Conservation (phyloP, 2,329 filamentous ascomycete genomes). For the Fusarium annulatum region DNA sequence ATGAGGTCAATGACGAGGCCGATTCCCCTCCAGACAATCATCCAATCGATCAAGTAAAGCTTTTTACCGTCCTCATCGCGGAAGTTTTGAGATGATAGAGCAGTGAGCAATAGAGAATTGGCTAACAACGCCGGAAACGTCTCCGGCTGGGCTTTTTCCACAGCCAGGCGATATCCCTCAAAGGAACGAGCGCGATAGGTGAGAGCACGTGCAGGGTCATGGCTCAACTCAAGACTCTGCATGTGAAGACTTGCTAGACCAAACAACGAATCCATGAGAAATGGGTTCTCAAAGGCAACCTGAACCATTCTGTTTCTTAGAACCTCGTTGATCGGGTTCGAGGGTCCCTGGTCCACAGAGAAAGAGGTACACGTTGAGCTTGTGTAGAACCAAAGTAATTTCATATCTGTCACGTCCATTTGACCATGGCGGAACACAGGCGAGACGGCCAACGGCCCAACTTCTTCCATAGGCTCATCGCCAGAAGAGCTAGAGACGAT, state of each 20-base stretch:
- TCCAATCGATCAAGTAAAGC: constrained; percentile 67
- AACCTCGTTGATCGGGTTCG: constrained; percentile 53
- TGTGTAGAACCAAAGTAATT: constrained; percentile 67
- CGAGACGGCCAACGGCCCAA: constrained; percentile 33
- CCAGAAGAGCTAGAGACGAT: constrained; percentile 11
- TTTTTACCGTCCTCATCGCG: constrained; percentile 57
- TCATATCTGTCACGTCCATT: constrained; percentile 60
- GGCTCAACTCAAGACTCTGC: constrained; percentile 52
- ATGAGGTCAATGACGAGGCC: constrained; percentile 58
- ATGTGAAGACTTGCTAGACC: constrained; percentile 63
- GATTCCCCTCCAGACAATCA: constrained; percentile 65
- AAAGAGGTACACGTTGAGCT: constrained; percentile 59
- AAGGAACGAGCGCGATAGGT: constrained; percentile 62
- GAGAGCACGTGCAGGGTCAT: constrained; percentile 54
- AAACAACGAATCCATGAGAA: constrained; percentile 66
- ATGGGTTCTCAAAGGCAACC: constrained; percentile 63
- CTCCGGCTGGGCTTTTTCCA: constrained; percentile 57
- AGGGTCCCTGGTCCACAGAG: constrained; percentile 51
- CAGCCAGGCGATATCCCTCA: constrained; percentile 62
- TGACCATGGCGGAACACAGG: constrained; percentile 48
- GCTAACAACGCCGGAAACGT: constrained; percentile 63
- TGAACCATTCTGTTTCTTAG: constrained; percentile 61
- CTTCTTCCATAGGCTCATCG: constrained; percentile 19
- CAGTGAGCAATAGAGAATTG: constrained; percentile 63
- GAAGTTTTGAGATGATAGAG: constrained; percentile 62